A percentile compares a stretch with the other conserved stretches of the same genome.
Evolutionary conservation across 306 rosid species (phyloP).

Genomic region (Acacia crassicarpa): DNA sequence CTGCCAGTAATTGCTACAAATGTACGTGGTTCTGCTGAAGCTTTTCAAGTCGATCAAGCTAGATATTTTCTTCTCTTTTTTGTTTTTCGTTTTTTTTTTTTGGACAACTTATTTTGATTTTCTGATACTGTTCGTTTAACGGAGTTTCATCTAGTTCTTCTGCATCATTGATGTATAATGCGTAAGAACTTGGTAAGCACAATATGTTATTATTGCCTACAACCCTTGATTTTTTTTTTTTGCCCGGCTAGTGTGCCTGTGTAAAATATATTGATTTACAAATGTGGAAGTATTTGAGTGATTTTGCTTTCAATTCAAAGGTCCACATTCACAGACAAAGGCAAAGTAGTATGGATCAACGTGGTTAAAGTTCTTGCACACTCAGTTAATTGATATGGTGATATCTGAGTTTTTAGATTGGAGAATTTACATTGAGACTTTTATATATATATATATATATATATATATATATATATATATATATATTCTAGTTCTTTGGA

Average conservation of each 20-base stretch:
- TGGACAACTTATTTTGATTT: not conserved
- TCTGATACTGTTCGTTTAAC: slow-evolving; percentile 8
- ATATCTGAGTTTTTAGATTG: not conserved
- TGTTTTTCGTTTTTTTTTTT: not conserved
- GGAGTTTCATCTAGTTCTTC: slow-evolving; percentile 14
- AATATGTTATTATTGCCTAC: not conserved
- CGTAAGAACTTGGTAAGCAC: slow-evolving; percentile 19
- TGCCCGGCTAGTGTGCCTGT: no score
- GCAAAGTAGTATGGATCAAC: not conserved
- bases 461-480: no score
- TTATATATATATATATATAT: no score
- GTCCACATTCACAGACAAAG: not conserved
- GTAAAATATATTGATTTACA: not conserved
- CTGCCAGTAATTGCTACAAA: slow-evolving; percentile 54
- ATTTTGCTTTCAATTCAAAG: not conserved
- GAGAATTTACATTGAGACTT: no score
- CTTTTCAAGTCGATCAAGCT: slow-evolving; percentile 29
- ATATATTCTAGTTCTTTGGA: no score
- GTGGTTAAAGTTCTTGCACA: not conserved
- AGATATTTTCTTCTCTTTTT: slow-evolving; percentile 3
- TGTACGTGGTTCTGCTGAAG: slow-evolving; percentile 25
- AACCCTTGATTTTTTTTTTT: not conserved
- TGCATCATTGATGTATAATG: slow-evolving; percentile 6
- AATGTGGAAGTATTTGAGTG: not conserved
- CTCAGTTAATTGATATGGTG: not conserved